Conservation (phyloP, 2,329 filamentous ascomycete genomes). For the Claviceps digitariae region DNA sequence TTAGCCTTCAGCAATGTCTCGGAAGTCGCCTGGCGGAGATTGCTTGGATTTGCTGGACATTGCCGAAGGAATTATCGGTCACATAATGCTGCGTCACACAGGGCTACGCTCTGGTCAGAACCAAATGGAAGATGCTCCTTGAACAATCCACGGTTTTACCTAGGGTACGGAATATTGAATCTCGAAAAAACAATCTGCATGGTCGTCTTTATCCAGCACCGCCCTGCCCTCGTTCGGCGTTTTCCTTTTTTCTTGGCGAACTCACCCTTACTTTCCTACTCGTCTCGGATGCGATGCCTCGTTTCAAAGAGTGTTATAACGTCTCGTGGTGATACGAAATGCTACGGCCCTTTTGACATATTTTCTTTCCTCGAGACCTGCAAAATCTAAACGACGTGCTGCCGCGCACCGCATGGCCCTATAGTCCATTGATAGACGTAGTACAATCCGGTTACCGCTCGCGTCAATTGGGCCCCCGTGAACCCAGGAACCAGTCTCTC, state of each 20-base stretch:
- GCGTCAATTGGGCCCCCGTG: background rate
- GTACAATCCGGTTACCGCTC: background rate
- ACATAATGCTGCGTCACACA: background rate
- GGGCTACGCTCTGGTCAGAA: background rate
- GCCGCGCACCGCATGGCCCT: background rate
- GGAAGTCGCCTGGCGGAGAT: background rate
- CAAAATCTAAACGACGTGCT: background rate
- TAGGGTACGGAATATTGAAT: background rate
- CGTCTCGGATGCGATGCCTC: background rate
- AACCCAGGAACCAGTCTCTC: constrained; percentile 2
- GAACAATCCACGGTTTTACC: background rate
- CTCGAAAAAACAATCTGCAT: background rate
- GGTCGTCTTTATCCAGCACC: background rate
- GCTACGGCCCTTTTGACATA: background rate
- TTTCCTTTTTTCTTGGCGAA: background rate
- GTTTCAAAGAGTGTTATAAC: no score
- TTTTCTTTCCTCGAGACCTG: background rate
- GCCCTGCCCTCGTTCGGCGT: no score
- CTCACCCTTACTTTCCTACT: background rate
- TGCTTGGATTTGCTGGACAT: background rate
- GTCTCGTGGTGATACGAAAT: background rate
- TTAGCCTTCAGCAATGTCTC: background rate
- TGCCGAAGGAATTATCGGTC: background rate
- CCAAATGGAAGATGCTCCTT: background rate
- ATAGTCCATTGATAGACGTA: background rate